Base-by-base conservation (phyloP, 148 eudicot species). In the Vaccinium darrowii region DNA sequence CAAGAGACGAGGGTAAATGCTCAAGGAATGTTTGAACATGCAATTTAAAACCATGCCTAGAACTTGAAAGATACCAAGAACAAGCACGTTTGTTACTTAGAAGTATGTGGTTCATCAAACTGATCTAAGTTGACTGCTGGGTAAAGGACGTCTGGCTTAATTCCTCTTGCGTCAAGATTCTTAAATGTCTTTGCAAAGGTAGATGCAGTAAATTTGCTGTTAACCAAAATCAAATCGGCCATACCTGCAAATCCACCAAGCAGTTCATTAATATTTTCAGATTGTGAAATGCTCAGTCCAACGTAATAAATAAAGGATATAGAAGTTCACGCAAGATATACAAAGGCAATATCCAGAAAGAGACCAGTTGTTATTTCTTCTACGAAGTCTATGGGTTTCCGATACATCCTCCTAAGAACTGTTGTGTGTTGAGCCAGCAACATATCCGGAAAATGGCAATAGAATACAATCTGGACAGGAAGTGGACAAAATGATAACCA, bases 371-470 rank as follows among this genome's bases (percentile, higher is more conserved):
- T 96, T 81, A 87, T 90, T 89, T 96, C 96, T 93, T 96, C 99
- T 57, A 96, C 36, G 81, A 86, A 90, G 87, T 96, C 97, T 76
- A 96, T 91, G 73, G 99, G 99, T 86, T 88, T 95, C 78, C 99
- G 91, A 69, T 97, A 97, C 65, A 95, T 86, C 91, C 93, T 94
- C 90, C 98, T 87, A 30, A 95, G 89, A 19, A 86, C 1, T 47
- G 98, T 95, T 8, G 96, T 94, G 83, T 92, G 99, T 83, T 97
- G 93, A 79, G 99, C 98, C 79, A 97, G 89, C 81, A 97, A 90
- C 88, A 97, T 87, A 91, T 97, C 99, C 2, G 99, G 99, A 91
- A 97, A 97, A 92, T 97, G 98, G 83, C 98, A 95, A 85, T 95
- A 97, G 87, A 97, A 97, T 79, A 95, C 94, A 85, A 95, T 98